phyloP scores from a whole-genome alignment of 495 filamentous ascomycete species.

The Astrocystis sublimbata region DNA sequence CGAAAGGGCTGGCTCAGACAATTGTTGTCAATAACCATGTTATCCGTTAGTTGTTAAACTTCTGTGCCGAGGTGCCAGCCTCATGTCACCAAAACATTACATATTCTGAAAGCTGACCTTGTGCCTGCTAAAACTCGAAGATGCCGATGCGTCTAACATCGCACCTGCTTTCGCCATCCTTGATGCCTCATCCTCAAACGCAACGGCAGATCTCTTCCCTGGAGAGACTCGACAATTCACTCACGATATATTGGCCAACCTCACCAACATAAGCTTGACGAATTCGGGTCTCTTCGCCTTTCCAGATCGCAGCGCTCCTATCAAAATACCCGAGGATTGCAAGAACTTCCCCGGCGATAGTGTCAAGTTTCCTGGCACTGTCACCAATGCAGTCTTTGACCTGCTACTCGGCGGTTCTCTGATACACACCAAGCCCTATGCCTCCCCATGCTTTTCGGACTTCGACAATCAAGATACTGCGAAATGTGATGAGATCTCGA shows the following conservation, averaged over 20 bases:
- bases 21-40: conserved; percentile 29
- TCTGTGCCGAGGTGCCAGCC: not conserved
- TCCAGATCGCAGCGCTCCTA: conserved; percentile 25
- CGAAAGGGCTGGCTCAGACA: conserved; percentile 24
- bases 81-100: not conserved
- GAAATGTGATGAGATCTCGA: conserved; percentile 41
- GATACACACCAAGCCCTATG: conserved; percentile 58
- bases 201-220: conserved; percentile 36
- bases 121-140: conserved; percentile 18
- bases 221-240: conserved; percentile 49
- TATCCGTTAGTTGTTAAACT: conserved; percentile 29
- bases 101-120: conserved; percentile 20
- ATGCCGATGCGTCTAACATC: conserved; percentile 27
- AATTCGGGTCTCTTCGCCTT: conserved; percentile 33
- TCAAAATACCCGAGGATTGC: conserved; percentile 29
- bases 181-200: conserved; percentile 30
- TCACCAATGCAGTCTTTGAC: conserved; percentile 49
- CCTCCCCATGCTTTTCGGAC: conserved; percentile 55
- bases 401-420: conserved; percentile 50
- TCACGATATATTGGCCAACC: conserved; percentile 38
- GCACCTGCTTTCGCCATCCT: conserved; percentile 26
- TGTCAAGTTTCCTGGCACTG: conserved; percentile 49
- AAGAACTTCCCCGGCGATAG: conserved; percentile 46
- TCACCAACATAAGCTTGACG: conserved; percentile 34
- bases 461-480: conserved; percentile 49